These are phyloP conservation scores for Spencermartinsiella europaea DNA, from an alignment of 805 yeast species.

Conservation along the genomic window DNA sequence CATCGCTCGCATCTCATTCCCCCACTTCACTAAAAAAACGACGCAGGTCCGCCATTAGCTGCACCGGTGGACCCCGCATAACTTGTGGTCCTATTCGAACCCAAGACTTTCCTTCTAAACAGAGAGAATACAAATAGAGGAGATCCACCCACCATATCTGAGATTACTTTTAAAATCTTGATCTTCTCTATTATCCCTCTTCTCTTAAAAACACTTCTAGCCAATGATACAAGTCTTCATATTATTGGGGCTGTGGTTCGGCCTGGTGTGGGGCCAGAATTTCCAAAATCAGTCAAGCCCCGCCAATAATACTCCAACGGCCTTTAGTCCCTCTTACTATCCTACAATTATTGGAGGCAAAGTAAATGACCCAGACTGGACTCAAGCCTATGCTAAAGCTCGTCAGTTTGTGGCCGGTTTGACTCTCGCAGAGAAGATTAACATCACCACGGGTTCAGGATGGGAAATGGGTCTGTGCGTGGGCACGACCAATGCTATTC, in stretches of 20 bases:
- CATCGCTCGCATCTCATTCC: no score
- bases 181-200: background rate
- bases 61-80: no score
- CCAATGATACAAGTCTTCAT: background rate
- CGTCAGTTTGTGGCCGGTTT: conserved; percentile 49
- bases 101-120: no score
- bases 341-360: conserved; percentile 23
- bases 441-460: conserved; percentile 61
- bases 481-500: conserved; percentile 57
- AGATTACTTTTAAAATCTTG: no score
- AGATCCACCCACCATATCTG: no score
- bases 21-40: no score
- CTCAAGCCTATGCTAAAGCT: conserved; percentile 53
- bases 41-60: no score
- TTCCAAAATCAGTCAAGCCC: background rate
- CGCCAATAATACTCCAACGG: conserved; percentile 2
- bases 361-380: conserved; percentile 40
- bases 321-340: conserved; percentile 20
- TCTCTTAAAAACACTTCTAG: background rate
- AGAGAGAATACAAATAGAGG: no score
- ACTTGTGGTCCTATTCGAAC: no score
- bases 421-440: conserved; percentile 55
- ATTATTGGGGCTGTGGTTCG: background rate
- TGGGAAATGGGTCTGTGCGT: conserved; percentile 60
- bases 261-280: background rate